Percentiles rank a stretch among this genome's conserved stretches.
Evolutionary conservation across 306 rosid species (phyloP).

Genomic region (Vachellia collinsii): DNA sequence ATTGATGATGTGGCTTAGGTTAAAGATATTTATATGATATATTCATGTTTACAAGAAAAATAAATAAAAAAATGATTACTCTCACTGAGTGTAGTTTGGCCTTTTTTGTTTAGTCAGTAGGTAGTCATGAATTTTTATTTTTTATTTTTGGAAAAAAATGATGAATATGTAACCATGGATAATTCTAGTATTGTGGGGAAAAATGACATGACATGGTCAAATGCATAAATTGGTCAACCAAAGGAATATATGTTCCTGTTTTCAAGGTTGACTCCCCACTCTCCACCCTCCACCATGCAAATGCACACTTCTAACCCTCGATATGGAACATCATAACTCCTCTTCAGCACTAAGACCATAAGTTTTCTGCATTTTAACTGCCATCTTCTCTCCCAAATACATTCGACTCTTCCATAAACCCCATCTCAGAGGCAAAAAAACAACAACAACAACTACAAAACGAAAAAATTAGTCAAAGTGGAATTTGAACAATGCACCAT

Average conservation of each 20-base stretch:
- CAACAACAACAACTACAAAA: neutral
- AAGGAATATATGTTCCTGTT: neutral
- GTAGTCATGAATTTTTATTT: neutral
- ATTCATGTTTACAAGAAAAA: neutral
- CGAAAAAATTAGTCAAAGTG: neutral
- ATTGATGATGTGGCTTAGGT: too few species aligned
- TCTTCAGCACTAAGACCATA: neutral
- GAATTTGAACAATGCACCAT: slow-evolving; percentile 42
- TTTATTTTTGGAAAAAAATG: too few species aligned
- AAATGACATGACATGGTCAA: neutral
- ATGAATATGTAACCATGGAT: neutral
- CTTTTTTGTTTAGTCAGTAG: neutral
- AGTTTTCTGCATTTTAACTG: too few species aligned
- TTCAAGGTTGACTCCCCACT: slow-evolving; percentile 1
- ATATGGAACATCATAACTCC: neutral
- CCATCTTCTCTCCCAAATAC: neutral
- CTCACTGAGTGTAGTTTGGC: neutral
- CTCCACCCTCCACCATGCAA: slow-evolving; percentile 39
- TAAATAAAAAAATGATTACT: neutral
- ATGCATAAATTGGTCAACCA: neutral
- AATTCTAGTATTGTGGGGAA: neutral
- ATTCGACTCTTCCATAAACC: neutral
- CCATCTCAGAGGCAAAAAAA: neutral
- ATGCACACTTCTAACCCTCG: neutral
- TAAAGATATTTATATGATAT: too few species aligned